phyloP scores from a whole-genome alignment of 768 basidiomycete genomes.

The Amanita muscaria region DNA sequence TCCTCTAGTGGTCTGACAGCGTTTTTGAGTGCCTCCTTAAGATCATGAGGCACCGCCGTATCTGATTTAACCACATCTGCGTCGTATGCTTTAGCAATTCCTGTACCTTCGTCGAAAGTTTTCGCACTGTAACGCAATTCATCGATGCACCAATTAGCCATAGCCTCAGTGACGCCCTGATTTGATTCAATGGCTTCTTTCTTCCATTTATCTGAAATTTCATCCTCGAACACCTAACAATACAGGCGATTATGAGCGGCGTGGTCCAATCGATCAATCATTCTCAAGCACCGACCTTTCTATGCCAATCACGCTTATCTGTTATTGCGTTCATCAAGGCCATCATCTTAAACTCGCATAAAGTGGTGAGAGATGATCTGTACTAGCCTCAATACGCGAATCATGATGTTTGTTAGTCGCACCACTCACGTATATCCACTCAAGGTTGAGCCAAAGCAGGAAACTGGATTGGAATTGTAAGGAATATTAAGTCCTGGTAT shows the following conservation, averaged over 20 bases:
- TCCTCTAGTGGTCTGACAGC: conserved; percentile 13
- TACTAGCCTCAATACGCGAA: too few relatives aligned
- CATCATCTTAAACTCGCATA: conserved; percentile 19
- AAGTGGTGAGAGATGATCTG: conserved; percentile 11
- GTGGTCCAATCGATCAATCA: too few relatives aligned
- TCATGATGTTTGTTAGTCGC: too few relatives aligned
- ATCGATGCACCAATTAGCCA: conserved; percentile 16
- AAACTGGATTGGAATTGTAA: too few relatives aligned
- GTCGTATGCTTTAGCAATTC: not conserved
- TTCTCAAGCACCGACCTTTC: conserved; percentile 13
- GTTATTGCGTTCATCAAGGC: conserved; percentile 20
- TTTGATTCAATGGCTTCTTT: not conserved
- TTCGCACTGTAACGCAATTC: conserved; percentile 17
- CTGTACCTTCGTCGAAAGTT: conserved; percentile 10
- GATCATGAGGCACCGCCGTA: conserved; percentile 14
- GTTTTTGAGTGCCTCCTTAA: conserved; percentile 11
- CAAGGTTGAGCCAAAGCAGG: too few relatives aligned
- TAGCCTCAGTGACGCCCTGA: conserved; percentile 10
- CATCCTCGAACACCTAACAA: not conserved
- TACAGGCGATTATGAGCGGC: not conserved
- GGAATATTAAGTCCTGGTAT: too few relatives aligned
- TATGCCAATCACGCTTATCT: conserved; percentile 19
- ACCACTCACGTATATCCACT: too few relatives aligned
- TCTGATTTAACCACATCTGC: conserved; percentile 23
- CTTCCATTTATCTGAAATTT: conserved; percentile 1